These are phyloP conservation scores for Leptographium radiaticola DNA, from an alignment of 2,329 filamentous ascomycete species.

Conservation along the genomic window DNA sequence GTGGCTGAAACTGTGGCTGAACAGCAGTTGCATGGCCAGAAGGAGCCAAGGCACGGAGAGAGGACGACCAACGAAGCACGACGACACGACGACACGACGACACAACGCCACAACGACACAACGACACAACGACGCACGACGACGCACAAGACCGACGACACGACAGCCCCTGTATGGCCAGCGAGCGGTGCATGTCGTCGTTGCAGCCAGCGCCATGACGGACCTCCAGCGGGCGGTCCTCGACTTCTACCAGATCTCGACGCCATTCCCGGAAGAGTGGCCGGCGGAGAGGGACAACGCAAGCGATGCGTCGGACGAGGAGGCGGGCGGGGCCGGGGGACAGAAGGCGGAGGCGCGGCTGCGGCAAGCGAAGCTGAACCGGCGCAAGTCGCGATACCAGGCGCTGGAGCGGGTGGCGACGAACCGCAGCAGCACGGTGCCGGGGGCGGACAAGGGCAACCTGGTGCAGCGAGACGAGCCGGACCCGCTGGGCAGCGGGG, in stretches of 20 bases:
- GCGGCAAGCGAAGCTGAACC: conserved; percentile 35
- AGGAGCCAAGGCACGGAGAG: no score
- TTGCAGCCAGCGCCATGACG: conserved; percentile 31
- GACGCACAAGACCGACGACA: not conserved
- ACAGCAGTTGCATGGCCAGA: not conserved
- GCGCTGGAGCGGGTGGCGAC: conserved; percentile 67
- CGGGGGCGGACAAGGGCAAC: conserved; percentile 49
- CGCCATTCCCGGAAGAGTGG: conserved; percentile 71
- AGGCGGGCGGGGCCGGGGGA: conserved; percentile 22
- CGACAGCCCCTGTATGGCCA: not conserved
- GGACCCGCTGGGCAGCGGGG: conserved; percentile 76
- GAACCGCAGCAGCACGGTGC: conserved; percentile 51
- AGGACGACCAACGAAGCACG: no score
- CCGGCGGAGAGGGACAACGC: conserved; percentile 60
- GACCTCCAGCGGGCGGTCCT: conserved; percentile 67
- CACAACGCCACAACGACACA: not conserved
- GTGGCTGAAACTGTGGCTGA: not conserved
- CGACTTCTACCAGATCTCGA: conserved; percentile 79
- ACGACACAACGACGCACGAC: not conserved
- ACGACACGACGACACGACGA: not conserved
- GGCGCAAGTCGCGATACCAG: conserved; percentile 68
- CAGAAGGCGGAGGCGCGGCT: conserved; percentile 38
- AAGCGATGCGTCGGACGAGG: conserved; percentile 52
- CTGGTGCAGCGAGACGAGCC: conserved; percentile 83
- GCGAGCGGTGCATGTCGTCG: not conserved